Base-by-base conservation (phyloP, 768 basidiomycete species). In the Rhizopogon roseolus region DNA sequence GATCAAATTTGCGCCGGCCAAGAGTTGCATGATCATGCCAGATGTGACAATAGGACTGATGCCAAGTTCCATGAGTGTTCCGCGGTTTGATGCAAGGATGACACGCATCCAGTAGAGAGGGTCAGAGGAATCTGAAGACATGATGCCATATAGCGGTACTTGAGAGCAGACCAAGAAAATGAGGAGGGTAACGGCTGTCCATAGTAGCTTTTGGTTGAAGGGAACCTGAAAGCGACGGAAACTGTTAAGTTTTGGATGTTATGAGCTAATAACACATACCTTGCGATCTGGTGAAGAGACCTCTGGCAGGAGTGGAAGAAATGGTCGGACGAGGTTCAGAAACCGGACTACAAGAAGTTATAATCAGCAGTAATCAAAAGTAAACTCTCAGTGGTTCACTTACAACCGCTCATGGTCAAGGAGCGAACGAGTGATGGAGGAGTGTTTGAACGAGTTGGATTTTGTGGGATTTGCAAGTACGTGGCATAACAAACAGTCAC, bases 71-170 rank as follows among this genome's bases (percentile, higher is more conserved):
- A 99, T 99, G 57, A 98, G 86, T 1, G 97, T 98, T 59, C 97
- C 97, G 56, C 96, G 84, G 76, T 98, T 98, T 6, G 93, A 97
- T 22, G 97, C 96, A 56, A 99, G 84, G 74, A 99, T 98, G 76
- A 96, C 96, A 73, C 96, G 91, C 89, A 98, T 94, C 97, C 96
- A 98, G 78, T 97, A 98, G 41, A 99, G 85, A 13, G 97, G 97
- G 76, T 99, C 96, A 52, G 93, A 93, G 61, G 94, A 97, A 80
- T 99, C 96, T 55, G 94, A 97, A 28, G 93, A 97, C 87, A 98
- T 96, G 84, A 99, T 98, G 58, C 97, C 97, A 73, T 98, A 99
- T 44, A 99, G 81, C 6, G 97, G 97, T 32, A 98, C 96, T 76
- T 98, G 97, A 27, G 95, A 98, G 81, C 96, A 98, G 59, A 98